phyloP scores from a whole-genome alignment of 148 eudicot genomes.

The Selenicereus undatus region DNA sequence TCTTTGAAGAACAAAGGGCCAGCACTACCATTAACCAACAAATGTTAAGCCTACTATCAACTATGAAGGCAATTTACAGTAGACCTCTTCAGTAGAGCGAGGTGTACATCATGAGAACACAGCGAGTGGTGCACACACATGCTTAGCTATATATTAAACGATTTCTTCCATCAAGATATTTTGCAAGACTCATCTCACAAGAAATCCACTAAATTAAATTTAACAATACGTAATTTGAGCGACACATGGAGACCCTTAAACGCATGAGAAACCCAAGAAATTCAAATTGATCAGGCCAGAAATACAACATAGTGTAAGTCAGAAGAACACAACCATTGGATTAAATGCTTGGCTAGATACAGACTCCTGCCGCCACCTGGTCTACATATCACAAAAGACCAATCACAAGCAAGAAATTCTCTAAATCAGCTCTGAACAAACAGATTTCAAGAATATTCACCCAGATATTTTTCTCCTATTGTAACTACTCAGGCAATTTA shows the following conservation, averaged over 20 bases:
- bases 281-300: no score
- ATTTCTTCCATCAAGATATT: not conserved
- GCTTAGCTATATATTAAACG: not conserved
- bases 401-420: no score
- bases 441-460: no score
- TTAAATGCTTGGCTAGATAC: not conserved
- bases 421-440: no score
- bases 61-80: not conserved
- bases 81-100: not conserved
- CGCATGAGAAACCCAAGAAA: no score
- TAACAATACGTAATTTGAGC: no score
- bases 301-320: not conserved
- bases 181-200: not conserved
- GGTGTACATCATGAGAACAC: not conserved
- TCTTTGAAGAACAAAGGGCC: not conserved
- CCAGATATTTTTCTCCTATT: no score
- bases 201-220: not conserved
- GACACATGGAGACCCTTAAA: no score
- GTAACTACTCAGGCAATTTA: no score
- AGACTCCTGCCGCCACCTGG: not conserved
- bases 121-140: not conserved
- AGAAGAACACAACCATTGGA: not conserved
- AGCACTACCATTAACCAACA: constrained; percentile 14
- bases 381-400: not conserved
- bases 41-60: constrained; percentile 6